phyloP scores from a whole-genome alignment of 306 rosid genomes.

The Morella rubra region DNA sequence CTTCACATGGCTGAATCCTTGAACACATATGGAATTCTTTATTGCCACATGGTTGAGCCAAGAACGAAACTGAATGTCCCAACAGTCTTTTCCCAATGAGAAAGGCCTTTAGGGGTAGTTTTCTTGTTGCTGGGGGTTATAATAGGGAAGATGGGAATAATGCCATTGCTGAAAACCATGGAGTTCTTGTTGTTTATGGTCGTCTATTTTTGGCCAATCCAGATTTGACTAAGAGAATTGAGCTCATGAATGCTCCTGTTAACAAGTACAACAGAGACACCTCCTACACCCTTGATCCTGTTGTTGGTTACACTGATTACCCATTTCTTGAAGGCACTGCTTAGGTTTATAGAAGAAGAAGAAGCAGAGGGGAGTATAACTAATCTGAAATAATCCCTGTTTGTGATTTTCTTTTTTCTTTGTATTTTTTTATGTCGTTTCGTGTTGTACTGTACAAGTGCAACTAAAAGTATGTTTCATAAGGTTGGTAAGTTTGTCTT shows the following conservation, averaged over 20 bases:
- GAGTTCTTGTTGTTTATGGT: slow-evolving; percentile 45
- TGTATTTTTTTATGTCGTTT: too few species aligned
- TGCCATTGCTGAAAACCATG: slow-evolving; percentile 40
- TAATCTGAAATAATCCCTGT: not conserved
- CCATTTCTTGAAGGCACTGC: slow-evolving; percentile 47
- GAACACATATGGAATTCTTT: slow-evolving; percentile 45
- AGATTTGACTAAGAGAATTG: slow-evolving; percentile 67
- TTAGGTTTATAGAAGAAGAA: not conserved
- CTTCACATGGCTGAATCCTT: slow-evolving; percentile 47
- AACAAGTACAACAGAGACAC: slow-evolving; percentile 54
- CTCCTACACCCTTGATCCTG: slow-evolving; percentile 48
- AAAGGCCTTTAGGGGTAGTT: slow-evolving; percentile 59
- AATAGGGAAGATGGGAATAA: slow-evolving; percentile 46
- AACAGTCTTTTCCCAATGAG: slow-evolving; percentile 51
- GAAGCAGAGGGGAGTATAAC: not conserved
- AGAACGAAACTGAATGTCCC: slow-evolving; percentile 41
- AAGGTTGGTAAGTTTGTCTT: too few species aligned
- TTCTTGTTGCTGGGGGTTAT: slow-evolving; percentile 58
- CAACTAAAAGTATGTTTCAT: too few species aligned
- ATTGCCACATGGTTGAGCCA: slow-evolving; percentile 74
- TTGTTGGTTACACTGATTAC: slow-evolving; percentile 61
- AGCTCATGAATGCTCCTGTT: slow-evolving; percentile 54
- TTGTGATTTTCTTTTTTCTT: too few species aligned
- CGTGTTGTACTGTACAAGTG: too few species aligned
- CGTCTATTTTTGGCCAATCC: slow-evolving; percentile 60